A percentile compares a stretch with the other conserved stretches of the same genome.
Evolutionary conservation across 805 yeast genomes (phyloP).

Genomic region (Nakazawaea laoshanensis): DNA sequence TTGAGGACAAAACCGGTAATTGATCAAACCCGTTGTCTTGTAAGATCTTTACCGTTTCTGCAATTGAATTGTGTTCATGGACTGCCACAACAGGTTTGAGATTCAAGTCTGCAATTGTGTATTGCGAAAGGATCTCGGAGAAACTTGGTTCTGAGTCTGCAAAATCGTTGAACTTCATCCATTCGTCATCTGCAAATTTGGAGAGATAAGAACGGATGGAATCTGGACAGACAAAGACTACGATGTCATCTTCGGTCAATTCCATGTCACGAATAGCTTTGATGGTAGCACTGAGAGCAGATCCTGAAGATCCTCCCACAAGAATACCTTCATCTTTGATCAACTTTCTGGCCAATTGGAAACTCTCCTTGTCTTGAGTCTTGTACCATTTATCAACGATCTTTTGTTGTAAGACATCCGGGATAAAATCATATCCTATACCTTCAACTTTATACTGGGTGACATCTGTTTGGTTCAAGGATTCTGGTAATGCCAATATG

Average conservation of each 20-base stretch:
- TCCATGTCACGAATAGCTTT: slow-evolving; percentile 49
- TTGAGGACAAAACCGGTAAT: slow-evolving; percentile 59
- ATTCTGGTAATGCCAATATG: slow-evolving; percentile 71
- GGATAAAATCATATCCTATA: slow-evolving; percentile 84
- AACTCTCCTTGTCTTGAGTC: slow-evolving; percentile 77
- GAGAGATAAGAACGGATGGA: slow-evolving; percentile 80
- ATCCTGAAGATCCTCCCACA: slow-evolving; percentile 87
- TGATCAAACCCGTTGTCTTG: slow-evolving; percentile 79
- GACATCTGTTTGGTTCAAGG: slow-evolving; percentile 45
- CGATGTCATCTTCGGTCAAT: slow-evolving; percentile 62
- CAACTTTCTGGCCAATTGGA: slow-evolving; percentile 71
- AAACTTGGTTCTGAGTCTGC: slow-evolving; percentile 29
- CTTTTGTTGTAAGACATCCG: slow-evolving; percentile 65
- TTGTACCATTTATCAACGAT: slow-evolving; percentile 75
- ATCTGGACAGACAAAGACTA: slow-evolving; percentile 82
- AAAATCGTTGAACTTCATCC: slow-evolving; percentile 77
- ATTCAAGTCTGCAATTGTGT: slow-evolving; percentile 58
- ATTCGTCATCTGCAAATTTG: slow-evolving; percentile 84
- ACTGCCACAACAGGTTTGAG: slow-evolving; percentile 79
- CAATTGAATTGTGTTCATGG: slow-evolving; percentile 46
- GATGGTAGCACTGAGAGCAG: slow-evolving; percentile 74
- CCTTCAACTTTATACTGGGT: slow-evolving; percentile 78
- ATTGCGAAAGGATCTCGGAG: slow-evolving; percentile 26
- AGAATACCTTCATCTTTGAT: slow-evolving; percentile 80
- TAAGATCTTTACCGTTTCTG: slow-evolving; percentile 59